phyloP scores from a whole-genome alignment of 352 stramenopile genomes.

The Globisporangium takayamanum region DNA sequence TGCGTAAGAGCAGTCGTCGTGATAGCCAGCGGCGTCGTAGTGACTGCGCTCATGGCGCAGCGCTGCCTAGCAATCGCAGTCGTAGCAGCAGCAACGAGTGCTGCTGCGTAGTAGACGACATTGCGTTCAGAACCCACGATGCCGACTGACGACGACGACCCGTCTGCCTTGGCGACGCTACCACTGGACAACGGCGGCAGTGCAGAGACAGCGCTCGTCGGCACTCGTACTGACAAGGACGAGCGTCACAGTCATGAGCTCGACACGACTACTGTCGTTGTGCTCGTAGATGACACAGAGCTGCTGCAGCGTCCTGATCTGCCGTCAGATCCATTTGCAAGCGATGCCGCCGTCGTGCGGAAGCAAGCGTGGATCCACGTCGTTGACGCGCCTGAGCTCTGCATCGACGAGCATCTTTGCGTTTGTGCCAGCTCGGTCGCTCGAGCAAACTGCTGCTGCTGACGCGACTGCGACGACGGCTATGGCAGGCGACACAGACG shows the following conservation, averaged over 20 bases:
- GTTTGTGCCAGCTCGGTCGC: slow-evolving; percentile 18
- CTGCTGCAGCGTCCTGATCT: slow-evolving; percentile 2
- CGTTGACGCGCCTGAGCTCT: slow-evolving; percentile 1
- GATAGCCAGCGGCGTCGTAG: too few relatives aligned
- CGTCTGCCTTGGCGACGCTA: too few relatives aligned
- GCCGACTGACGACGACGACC: too few relatives aligned
- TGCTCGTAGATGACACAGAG: slow-evolving; percentile 31
- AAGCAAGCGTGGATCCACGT: slow-evolving; percentile 47
- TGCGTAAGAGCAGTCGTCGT: too few relatives aligned
- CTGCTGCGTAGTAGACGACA: too few relatives aligned
- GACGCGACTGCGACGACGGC: not conserved
- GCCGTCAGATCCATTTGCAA: not conserved
- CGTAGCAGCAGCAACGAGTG: not conserved
- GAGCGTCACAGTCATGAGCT: not conserved
- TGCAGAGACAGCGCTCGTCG: too few relatives aligned
- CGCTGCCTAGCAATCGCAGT: not conserved
- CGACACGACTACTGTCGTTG: slow-evolving; percentile 10
- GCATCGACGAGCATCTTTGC: slow-evolving; percentile 46
- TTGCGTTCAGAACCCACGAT: too few relatives aligned
- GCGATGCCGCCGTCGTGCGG: not conserved
- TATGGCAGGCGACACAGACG: not conserved
- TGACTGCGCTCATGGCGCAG: too few relatives aligned
- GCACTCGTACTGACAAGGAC: too few relatives aligned
- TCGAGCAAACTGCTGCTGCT: not conserved
- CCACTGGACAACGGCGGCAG: too few relatives aligned